Base-by-base conservation (phyloP, 2,329 filamentous ascomycete genomes). In the Colletotrichum falcatum region DNA sequence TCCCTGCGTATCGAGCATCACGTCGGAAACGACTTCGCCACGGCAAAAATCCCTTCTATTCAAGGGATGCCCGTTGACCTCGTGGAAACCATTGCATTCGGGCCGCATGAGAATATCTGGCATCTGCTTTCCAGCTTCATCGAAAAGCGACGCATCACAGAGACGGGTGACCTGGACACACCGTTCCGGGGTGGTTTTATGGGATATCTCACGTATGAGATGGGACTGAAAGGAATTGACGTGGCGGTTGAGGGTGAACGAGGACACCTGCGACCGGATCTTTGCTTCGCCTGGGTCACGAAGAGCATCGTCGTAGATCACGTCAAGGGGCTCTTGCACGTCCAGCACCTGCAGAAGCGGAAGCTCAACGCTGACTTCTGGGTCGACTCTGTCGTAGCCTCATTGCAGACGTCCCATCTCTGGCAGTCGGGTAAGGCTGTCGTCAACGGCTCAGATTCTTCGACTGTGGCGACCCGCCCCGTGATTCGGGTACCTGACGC, bases 131-230 rank as follows among this genome's bases (percentile, higher is more conserved):
- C 86, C 0, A 81, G 83, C 6, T 86, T 86, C 56, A 79, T 81
- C 75, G 75, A 79, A 49, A 73, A 71, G 6, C 73, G 81, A 44
- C 77, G 60, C 49, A 70, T 79, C 11, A 42, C 73, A 0, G 58
- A 65, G 11, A 44, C 74, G 9, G 69, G 58, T 20, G 66, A 66
- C 12, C 66, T 75, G 5, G 73, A 75, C 5, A 74, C 76, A 0
- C 88, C 92, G 0, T 97, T 97, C 77, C 89, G 93, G 80, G 94
- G 94, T 61, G 94, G 94, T 0, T 90, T 97, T 70, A 89, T 97
- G 81, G 94, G 94, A 0, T 97, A 92, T 76, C 87, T 94, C 61
- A 94, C 93, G 0, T 97, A 97, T 71, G 94, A 97, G 79, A 89
- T 94, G 77, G 93, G 94, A 0, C 82, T 97, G 1, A 83, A 86